These are phyloP conservation scores for Collariella sp. DNA, from an alignment of 495 filamentous ascomycete species.

Conservation along the genomic window DNA sequence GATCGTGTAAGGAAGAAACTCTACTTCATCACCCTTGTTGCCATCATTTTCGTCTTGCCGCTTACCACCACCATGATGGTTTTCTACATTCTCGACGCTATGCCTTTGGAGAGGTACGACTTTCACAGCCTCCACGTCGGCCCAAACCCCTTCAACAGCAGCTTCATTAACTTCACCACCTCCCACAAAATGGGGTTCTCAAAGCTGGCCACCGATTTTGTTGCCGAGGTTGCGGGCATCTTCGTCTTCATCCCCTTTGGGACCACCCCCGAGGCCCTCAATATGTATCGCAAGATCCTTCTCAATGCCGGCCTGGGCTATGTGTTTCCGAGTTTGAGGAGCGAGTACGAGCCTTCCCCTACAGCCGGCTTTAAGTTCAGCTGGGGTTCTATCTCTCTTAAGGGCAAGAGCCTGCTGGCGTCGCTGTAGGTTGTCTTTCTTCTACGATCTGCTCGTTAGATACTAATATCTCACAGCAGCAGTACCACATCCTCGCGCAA, in stretches of 20 bases:
- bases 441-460: not conserved
- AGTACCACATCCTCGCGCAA: conserved; percentile 8
- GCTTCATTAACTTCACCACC: conserved; percentile 52
- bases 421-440: not conserved
- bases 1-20: conserved; percentile 64
- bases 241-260: conserved; percentile 74
- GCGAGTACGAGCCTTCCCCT: conserved; percentile 18
- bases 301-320: conserved; percentile 43
- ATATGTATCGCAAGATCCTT: conserved; percentile 56
- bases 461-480: not conserved
- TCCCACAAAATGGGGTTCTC: conserved; percentile 35
- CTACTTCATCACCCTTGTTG: conserved; percentile 59
- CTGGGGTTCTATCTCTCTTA: conserved; percentile 10
- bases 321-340: conserved; percentile 35
- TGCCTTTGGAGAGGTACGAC: conserved; percentile 45
- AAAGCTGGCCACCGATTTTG: conserved; percentile 60
- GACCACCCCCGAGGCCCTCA: conserved; percentile 63
- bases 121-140: conserved; percentile 26
- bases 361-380: not conserved
- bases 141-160: conserved; percentile 41
- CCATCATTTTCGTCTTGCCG: conserved; percentile 61
- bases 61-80: conserved; percentile 53
- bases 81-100: conserved; percentile 40
- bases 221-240: conserved; percentile 50
- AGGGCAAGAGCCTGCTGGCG: not conserved